phyloP scores from a whole-genome alignment of 1,139 yeast genomes.

The Meyerozyma athensensis region DNA sequence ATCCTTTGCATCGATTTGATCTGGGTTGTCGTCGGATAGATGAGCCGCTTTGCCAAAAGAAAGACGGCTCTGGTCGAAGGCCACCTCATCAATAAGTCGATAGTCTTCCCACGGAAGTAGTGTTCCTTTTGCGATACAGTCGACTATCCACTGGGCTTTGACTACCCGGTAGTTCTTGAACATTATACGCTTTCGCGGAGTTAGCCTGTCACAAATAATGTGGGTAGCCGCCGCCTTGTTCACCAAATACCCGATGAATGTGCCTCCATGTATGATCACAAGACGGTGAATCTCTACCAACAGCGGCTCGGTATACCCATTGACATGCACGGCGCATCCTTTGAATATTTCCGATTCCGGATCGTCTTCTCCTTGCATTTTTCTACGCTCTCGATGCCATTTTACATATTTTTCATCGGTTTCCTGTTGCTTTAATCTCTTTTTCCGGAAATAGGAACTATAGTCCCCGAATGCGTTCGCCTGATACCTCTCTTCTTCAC shows the following conservation, averaged over 20 bases:
- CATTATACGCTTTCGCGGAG: constrained; percentile 68
- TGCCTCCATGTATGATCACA: constrained; percentile 77
- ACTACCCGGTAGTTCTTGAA: constrained; percentile 71
- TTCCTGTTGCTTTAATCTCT: constrained; percentile 61
- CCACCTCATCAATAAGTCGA: constrained; percentile 47
- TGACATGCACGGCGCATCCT: constrained; percentile 67
- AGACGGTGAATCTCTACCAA: constrained; percentile 65
- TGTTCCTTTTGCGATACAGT: constrained; percentile 46
- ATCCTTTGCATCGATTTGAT: not conserved
- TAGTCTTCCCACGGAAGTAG: constrained; percentile 68
- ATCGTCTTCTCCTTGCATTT: constrained; percentile 16
- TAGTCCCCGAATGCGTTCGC: constrained; percentile 64
- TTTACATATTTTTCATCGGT: constrained; percentile 52
- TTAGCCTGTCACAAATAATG: constrained; percentile 71
- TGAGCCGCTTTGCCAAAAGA: constrained; percentile 12
- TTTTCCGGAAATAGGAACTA: constrained; percentile 62
- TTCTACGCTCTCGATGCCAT: constrained; percentile 43
- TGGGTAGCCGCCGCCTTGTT: constrained; percentile 79
- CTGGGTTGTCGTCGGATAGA: not conserved
- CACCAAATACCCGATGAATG: constrained; percentile 59
- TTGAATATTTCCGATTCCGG: constrained; percentile 39
- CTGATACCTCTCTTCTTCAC: constrained; percentile 12
- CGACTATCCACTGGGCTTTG: constrained; percentile 75
- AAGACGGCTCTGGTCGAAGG: constrained; percentile 46
- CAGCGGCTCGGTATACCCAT: constrained; percentile 83